Evolutionary conservation across 768 basidiomycete genomes (phyloP).

Genomic region (Goffeauzyma gilvescens): DNA sequence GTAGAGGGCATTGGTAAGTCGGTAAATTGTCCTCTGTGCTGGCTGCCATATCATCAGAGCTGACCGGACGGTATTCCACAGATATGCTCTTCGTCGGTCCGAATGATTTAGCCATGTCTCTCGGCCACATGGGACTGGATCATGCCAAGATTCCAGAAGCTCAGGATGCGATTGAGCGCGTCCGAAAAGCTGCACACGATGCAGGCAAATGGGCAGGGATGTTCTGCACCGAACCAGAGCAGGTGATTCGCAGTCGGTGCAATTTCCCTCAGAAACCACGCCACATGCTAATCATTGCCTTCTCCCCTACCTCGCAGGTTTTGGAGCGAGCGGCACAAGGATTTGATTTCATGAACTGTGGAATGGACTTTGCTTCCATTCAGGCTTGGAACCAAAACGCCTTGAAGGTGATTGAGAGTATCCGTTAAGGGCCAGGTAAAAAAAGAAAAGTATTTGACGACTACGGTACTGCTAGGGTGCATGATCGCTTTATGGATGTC

Average conservation of each 20-base stretch:
- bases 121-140: slow-evolving; percentile 13
- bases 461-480: no score
- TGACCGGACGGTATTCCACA: neutral
- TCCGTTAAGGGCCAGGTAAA: no score
- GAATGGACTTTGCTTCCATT: slow-evolving; percentile 15
- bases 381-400: slow-evolving; percentile 13
- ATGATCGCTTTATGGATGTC: no score
- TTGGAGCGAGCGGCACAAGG: slow-evolving; percentile 14
- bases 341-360: slow-evolving; percentile 20
- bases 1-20: slow-evolving; percentile 23
- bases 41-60: neutral
- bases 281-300: neutral
- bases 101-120: slow-evolving; percentile 19
- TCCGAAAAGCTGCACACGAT: slow-evolving; percentile 15
- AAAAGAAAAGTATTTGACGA: no score
- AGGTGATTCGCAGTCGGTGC: neutral
- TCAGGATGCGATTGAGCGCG: slow-evolving; percentile 16
- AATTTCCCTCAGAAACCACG: neutral
- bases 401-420: neutral
- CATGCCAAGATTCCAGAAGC: slow-evolving; percentile 18
- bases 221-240: slow-evolving; percentile 14
- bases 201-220: slow-evolving; percentile 15
- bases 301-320: slow-evolving; percentile 9
- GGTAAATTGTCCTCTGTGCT: no score
- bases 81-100: slow-evolving; percentile 23